Evolutionary conservation across 148 eudicot species (phyloP).

Genomic region (Camellia granthamiana): DNA sequence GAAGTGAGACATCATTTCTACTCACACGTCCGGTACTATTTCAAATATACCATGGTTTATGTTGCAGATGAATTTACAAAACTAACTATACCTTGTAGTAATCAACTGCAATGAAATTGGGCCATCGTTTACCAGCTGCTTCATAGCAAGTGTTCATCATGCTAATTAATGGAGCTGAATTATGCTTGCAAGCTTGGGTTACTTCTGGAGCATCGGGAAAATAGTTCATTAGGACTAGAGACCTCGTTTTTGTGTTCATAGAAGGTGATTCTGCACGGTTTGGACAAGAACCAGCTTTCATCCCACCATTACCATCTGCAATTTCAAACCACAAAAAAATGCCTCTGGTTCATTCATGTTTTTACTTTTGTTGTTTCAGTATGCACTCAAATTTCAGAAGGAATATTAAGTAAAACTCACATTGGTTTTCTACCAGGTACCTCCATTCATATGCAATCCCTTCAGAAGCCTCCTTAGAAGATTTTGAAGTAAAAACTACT

Average conservation of each 20-base stretch:
- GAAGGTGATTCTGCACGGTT: conserved; percentile 74
- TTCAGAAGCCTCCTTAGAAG: conserved; percentile 75
- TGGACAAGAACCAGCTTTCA: conserved; percentile 66
- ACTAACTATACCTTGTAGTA: conserved; percentile 66
- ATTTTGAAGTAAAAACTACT: conserved; percentile 84
- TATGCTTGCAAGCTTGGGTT: conserved; percentile 66
- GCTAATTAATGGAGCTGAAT: conserved; percentile 59
- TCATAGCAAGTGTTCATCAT: conserved; percentile 64
- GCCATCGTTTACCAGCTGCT: conserved; percentile 83
- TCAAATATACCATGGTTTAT: conserved; percentile 1
- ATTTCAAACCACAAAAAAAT: conserved; percentile 3
- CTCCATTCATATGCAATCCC: conserved; percentile 96
- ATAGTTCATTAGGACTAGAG: conserved; percentile 69
- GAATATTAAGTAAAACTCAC: conserved; percentile 41
- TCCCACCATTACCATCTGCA: conserved; percentile 82
- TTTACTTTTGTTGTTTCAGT: neutral
- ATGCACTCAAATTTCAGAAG: neutral
- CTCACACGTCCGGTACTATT: neutral
- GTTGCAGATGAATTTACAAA: neutral
- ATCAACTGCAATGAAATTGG: conserved; percentile 86
- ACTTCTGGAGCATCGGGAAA: conserved; percentile 55
- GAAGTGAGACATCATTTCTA: neutral
- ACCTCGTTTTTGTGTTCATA: conserved; percentile 57
- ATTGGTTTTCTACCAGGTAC: conserved; percentile 87
- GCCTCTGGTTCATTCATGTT: neutral